These are phyloP conservation scores for Tetrastigma voinierianum DNA, from an alignment of 164 flowering plant species.

Conservation along the genomic window DNA sequence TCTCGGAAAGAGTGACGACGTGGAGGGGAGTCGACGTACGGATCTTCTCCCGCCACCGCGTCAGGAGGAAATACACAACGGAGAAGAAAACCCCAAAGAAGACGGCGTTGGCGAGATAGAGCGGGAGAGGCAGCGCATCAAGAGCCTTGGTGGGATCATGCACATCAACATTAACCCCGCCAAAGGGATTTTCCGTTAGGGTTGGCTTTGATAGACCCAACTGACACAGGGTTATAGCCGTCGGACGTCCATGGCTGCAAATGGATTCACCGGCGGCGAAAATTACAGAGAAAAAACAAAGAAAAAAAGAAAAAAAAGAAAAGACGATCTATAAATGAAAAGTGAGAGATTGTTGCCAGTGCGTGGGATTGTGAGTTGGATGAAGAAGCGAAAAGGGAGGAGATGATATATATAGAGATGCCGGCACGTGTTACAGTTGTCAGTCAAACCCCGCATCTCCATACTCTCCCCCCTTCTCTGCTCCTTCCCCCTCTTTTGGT, in stretches of 20 bases:
- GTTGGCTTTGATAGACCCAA: not conserved
- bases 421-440: no score
- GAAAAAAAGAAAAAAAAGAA: no score
- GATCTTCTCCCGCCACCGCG: slow-evolving; percentile 60
- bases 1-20: slow-evolving; percentile 38
- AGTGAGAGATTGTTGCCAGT: not conserved
- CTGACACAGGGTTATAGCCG: no score
- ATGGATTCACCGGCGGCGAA: not conserved
- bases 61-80: slow-evolving; percentile 41
- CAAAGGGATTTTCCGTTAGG: not conserved
- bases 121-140: slow-evolving; percentile 39
- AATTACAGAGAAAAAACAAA: not conserved
- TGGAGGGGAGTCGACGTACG: slow-evolving; percentile 51
- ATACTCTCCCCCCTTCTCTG: no score
- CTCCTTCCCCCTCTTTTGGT: no score
- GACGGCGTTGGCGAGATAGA: slow-evolving; percentile 36
- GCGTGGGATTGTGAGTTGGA: not conserved
- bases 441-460: no score
- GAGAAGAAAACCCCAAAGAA: slow-evolving; percentile 53
- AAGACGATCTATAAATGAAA: not conserved
- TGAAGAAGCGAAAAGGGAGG: not conserved
- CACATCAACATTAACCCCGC: not conserved
- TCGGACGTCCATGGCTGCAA: no score
- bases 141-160: slow-evolving; percentile 17
- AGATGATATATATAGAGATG: no score